Percentiles rank a stretch among this genome's conserved stretches.
Conservation (phyloP, 345 rosid genomes). For the Eucalyptus erythrocorys region DNA sequence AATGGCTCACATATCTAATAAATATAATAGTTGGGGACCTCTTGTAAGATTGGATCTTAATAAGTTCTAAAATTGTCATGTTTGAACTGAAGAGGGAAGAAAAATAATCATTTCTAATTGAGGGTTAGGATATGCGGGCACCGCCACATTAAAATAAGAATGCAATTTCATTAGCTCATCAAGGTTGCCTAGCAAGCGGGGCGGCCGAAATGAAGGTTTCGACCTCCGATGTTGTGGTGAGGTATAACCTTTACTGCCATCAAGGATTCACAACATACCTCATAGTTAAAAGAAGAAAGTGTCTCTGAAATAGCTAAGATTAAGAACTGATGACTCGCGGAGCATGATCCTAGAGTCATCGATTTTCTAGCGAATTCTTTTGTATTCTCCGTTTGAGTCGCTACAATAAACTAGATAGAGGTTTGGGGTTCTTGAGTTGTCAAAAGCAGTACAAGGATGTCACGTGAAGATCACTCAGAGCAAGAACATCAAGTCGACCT, state of each 20-base stretch:
- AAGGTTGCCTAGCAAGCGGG: accelerated
- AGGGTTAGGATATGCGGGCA: accelerated
- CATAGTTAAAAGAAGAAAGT: not conserved
- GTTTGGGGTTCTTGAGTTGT: not conserved
- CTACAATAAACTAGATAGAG: not conserved
- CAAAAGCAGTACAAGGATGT: not conserved
- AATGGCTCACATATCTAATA: too few relatives aligned
- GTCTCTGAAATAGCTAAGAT: not conserved
- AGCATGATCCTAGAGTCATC: not conserved
- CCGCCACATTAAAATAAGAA: accelerated
- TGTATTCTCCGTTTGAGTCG: not conserved
- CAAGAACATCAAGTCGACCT: not conserved
- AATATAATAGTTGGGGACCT: too few relatives aligned
- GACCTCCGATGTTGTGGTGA: too few relatives aligned
- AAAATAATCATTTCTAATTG: too few relatives aligned
- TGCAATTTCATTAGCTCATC: too few relatives aligned
- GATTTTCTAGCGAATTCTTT: not conserved
- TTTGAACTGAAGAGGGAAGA: too few relatives aligned
- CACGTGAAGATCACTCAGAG: not conserved
- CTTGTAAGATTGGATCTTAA: too few relatives aligned
- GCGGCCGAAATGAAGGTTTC: accelerated
- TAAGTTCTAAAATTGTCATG: accelerated
- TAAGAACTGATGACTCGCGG: accelerated
- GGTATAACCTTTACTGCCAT: accelerated
- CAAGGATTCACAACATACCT: too few relatives aligned